These are phyloP conservation scores for Cerioporus squamosus DNA, from an alignment of 1,284 basidiomycete genomes.

Conservation along the genomic window DNA sequence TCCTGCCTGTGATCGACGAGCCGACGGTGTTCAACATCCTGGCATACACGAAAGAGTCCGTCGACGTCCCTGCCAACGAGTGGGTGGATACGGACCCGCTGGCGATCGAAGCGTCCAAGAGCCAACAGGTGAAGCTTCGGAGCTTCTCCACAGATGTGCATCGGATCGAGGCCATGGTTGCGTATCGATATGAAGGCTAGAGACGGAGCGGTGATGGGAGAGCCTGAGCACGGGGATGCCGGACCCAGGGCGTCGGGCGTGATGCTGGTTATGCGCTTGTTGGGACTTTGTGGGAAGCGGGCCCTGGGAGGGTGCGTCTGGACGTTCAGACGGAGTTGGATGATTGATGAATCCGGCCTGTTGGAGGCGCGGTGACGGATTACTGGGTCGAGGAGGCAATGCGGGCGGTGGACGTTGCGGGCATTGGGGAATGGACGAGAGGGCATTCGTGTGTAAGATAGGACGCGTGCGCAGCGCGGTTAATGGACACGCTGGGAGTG, in stretches of 20 bases:
- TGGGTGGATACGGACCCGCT: constrained; percentile 97
- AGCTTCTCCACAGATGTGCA: constrained; percentile 93
- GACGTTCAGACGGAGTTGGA: background rate
- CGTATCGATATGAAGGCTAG: constrained; percentile 76
- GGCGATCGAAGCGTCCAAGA: constrained; percentile 94
- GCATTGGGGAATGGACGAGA: constrained; percentile 1
- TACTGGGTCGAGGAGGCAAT: constrained; percentile 12
- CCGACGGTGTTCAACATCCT: constrained; percentile 96
- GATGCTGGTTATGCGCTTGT: constrained; percentile 1
- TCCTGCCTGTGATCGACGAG: constrained; percentile 94
- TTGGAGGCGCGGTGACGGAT: constrained; percentile 16
- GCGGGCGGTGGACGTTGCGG: background rate
- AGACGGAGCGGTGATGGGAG: constrained; percentile 6
- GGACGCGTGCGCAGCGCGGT: background rate
- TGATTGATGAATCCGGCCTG: constrained; percentile 18
- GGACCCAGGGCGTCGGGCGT: constrained; percentile 8
- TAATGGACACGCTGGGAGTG: background rate
- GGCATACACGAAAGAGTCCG: constrained; percentile 89
- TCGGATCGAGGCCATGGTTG: constrained; percentile 88
- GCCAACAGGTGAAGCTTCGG: constrained; percentile 92
- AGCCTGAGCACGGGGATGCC: constrained; percentile 15
- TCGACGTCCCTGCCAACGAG: constrained; percentile 86
- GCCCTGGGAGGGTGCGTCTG: background rate
- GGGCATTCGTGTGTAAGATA: constrained; percentile 4
- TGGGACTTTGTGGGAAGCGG: constrained; percentile 2